phyloP scores from a whole-genome alignment of 2,329 filamentous ascomycete genomes.

The Xylaria arbuscula region DNA sequence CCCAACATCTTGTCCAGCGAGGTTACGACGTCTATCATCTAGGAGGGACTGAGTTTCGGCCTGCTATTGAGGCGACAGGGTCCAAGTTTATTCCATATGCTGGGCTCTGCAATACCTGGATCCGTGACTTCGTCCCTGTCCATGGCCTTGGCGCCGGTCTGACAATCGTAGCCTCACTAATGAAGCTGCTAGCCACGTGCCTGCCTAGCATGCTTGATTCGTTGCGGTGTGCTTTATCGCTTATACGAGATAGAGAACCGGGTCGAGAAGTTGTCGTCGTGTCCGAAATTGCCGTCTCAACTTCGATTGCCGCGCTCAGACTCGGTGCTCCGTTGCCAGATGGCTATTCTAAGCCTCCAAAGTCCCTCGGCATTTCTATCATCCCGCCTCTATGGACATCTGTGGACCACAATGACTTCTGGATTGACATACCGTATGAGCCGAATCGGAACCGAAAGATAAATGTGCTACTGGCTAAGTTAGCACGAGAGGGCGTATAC shows the following conservation, averaged over 20 bases:
- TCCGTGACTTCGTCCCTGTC: constrained; percentile 11
- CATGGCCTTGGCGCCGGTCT: constrained; percentile 19
- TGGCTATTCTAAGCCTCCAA: constrained; percentile 25
- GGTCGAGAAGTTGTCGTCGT: constrained; percentile 27
- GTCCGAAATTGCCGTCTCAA: constrained; percentile 20
- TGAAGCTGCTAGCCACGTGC: constrained; percentile 10
- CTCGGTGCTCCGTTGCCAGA: constrained; percentile 31
- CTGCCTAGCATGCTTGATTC: constrained; percentile 28
- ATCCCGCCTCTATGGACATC: constrained; percentile 30
- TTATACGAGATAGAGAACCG: constrained; percentile 26
- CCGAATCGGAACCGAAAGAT: constrained; percentile 21
- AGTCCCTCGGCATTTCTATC: constrained; percentile 27
- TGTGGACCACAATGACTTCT: constrained; percentile 24
- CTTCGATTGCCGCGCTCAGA: constrained; percentile 18
- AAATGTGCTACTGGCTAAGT: constrained; percentile 26
- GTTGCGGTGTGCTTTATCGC: constrained; percentile 17
- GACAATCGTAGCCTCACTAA: constrained; percentile 17
- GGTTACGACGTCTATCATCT: constrained; percentile 27
- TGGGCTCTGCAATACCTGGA: constrained; percentile 26
- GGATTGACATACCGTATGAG: constrained; percentile 27
- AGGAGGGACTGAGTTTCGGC: constrained; percentile 23
- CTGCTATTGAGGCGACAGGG: constrained; percentile 27
- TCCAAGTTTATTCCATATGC: constrained; percentile 27
- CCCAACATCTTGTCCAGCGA: constrained; percentile 23
- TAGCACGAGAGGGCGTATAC: constrained; percentile 26